These are phyloP conservation scores for Borealophlyctis nickersoniae DNA, from an alignment of 192 early-diverging fungal genomes.

Conservation along the genomic window DNA sequence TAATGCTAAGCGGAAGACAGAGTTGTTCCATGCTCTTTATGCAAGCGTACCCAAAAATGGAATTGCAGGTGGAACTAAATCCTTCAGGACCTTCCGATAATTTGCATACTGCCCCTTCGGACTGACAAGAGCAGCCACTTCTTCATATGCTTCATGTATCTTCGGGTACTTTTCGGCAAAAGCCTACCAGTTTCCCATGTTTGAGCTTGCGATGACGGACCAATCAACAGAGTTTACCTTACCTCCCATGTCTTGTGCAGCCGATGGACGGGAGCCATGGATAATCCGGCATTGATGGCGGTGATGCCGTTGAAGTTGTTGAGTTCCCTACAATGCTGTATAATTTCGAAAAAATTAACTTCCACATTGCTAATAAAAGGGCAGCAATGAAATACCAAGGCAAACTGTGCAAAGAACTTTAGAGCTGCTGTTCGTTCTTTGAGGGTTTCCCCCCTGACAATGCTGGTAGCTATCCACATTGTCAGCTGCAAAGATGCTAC, in stretches of 20 bases:
- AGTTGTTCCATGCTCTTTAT: background rate
- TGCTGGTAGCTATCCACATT: conserved; percentile 44
- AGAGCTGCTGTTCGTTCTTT: conserved; percentile 36
- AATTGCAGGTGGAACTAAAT: conserved; percentile 42
- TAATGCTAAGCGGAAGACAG: background rate
- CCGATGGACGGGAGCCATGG: conserved; percentile 51
- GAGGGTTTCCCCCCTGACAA: conserved; percentile 35
- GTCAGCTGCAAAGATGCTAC: conserved; percentile 22
- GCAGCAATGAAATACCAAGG: conserved; percentile 37
- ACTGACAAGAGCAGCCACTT: conserved; percentile 39
- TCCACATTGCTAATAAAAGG: no score
- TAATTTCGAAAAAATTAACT: background rate
- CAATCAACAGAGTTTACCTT: conserved; percentile 5
- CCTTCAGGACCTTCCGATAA: conserved; percentile 54
- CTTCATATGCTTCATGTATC: conserved; percentile 39
- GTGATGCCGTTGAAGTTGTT: conserved; percentile 60
- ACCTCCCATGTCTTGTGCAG: conserved; percentile 57
- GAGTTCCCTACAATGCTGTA: conserved; percentile 50
- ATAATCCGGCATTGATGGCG: conserved; percentile 49
- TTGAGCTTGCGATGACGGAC: no score
- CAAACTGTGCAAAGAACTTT: conserved; percentile 46
- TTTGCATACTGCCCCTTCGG: conserved; percentile 57
- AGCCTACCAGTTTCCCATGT: no score
- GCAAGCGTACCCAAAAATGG: conserved; percentile 47
- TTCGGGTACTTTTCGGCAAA: conserved; percentile 42